Evolutionary conservation across 768 basidiomycete genomes (phyloP), one percentile per base, ranked within the genome.

Genomic region (Serendipita vermifera): DNA sequence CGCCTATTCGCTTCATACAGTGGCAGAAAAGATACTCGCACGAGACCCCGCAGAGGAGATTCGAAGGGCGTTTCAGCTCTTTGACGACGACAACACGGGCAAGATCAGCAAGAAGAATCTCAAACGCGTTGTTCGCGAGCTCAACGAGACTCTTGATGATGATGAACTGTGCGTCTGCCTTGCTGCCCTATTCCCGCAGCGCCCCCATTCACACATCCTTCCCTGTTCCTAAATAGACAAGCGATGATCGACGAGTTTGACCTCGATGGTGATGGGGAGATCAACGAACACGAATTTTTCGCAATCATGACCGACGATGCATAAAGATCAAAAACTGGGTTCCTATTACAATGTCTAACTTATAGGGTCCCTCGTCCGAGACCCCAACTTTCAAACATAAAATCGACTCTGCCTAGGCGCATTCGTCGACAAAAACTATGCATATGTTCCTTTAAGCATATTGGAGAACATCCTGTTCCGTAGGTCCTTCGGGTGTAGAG

Each of bases 171-270:
- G n/a, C 27, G 46, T 51, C 31, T 29, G n/a, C n/a, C n/a, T n/a
- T n/a, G n/a, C n/a, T n/a, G n/a, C 13, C n/a, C n/a, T n/a, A n/a
- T n/a, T n/a, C n/a, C n/a, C n/a, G n/a, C 22, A 36, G 46, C 46
- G n/a, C n/a, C 22, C n/a, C 29, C 17, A 51, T 26, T 26, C 9
- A 51, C 2, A 11, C 20, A 26, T 29, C 9, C 24, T 51, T n/a
- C 9, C 46, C 20, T 51, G 2, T 9, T n/a, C 31, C 22, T 29
- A 15, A 51, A 58, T 62, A 97, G 94, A 62, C 92, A 97, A 81
- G 96, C 96, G 22, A 99, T 99, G 96, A 99, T 99, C 65, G 96
- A 99, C 64, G 96, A 99, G 71, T 99, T 99, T 66, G 96, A 99
- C 69, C 80, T 99, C 24, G 96, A 99, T 72, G 85, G 91, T 67